Percentiles rank a stretch among this genome's conserved stretches.
Evolutionary conservation across 305 asterid genomes (phyloP).

Genomic region (Fraxinus paxiana): DNA sequence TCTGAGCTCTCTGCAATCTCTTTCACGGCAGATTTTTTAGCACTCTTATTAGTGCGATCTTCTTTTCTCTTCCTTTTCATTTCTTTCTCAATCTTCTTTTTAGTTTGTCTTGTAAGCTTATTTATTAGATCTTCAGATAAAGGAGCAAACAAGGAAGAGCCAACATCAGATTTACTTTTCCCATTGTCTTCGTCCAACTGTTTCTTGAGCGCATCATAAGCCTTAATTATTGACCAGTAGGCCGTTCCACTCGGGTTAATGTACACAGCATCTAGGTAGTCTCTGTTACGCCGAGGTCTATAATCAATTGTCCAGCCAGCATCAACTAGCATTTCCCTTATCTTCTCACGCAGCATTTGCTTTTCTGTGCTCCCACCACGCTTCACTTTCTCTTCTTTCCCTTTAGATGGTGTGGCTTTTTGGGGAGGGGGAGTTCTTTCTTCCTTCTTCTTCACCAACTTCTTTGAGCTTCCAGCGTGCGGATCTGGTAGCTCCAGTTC

Average conservation of each 20-base stretch:
- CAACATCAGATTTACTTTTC: slow-evolving; percentile 35
- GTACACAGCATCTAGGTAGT: slow-evolving; percentile 84
- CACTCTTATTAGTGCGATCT: slow-evolving; percentile 34
- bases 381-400: slow-evolving; percentile 53
- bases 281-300: slow-evolving; percentile 84
- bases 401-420: slow-evolving; percentile 30
- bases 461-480: slow-evolving; percentile 48
- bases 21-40: slow-evolving; percentile 33
- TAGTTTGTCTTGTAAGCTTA: slow-evolving; percentile 87
- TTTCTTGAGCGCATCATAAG: slow-evolving; percentile 82
- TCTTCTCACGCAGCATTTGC: slow-evolving; percentile 72
- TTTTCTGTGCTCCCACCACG: slow-evolving; percentile 88
- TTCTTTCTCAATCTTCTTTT: slow-evolving; percentile 81
- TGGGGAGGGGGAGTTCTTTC: slow-evolving; percentile 26
- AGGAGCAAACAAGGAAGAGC: slow-evolving; percentile 57
- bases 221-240: slow-evolving; percentile 90
- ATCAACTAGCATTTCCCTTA: slow-evolving; percentile 69
- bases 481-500: slow-evolving; percentile 58
- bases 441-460: slow-evolving; percentile 52
- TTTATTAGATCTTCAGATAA: slow-evolving; percentile 71
- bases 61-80: slow-evolving; percentile 68
- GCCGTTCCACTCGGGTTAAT: slow-evolving; percentile 83
- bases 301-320: slow-evolving; percentile 91
- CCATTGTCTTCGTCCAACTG: slow-evolving; percentile 49
- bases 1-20: slow-evolving; percentile 40